Base-by-base conservation (phyloP, 2,329 filamentous ascomycete genomes). In the Paecilomyces niveus region DNA sequence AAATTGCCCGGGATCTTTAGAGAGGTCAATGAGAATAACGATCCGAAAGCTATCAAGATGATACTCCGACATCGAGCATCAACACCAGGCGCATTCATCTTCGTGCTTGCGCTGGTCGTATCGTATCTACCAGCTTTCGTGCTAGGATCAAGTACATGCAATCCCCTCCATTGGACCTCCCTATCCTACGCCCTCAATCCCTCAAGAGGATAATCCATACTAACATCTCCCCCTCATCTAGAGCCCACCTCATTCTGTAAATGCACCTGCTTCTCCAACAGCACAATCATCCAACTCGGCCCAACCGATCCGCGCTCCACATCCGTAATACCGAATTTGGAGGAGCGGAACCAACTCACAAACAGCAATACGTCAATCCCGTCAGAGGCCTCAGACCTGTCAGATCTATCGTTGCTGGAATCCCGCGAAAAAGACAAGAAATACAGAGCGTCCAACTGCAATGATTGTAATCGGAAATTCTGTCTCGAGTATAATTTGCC, bases 241-340 rank as follows among this genome's bases (percentile, higher is more conserved):
- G 74, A 69, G 9, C 74, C 74, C 11, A 83, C 84, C 15, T 86
- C 85, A 59, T 89, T 88, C 74, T 89, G 86, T 81, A 89, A 88
- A 82, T 89, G 86, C 71, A 87, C 84, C 58, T 88, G 86, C 72
- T 85, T 84, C 73, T 80, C 80, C 55, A 88, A 88, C 69, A 85
- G 81, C 74, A 87, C 85, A 57, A 87, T 89, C 55, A 87, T 89
- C 63, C 82, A 85, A 18, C 81, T 88, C 58, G 80, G 85, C 61
- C 77, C 79, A 8, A 74, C 75, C 53, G 70, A 72, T 33, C 45
- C 45, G 24, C 32, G 31, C 21, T 35, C 60, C 18, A 62, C 65
- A 11, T 61, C 61, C 7, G 55, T n/a, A 13, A 18, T 45, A 9
- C 39, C 39, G n/a, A 13, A 45, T 13, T 9, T 45, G n/a, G 39